Base-by-base conservation (phyloP, 345 rosid species). In the Noccaea bulbosa region DNA sequence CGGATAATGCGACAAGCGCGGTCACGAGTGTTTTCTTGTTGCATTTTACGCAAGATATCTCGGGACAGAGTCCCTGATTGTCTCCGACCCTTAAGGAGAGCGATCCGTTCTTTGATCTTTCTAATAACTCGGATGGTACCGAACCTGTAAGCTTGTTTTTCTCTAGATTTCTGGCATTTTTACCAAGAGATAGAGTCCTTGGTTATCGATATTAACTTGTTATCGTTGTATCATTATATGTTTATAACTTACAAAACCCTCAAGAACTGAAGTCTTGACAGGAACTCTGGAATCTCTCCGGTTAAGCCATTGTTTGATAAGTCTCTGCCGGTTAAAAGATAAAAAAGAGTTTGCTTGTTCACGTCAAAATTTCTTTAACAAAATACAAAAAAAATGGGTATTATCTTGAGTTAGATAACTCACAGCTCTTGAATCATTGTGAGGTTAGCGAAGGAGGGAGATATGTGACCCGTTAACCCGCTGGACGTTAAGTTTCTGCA, bases 191-290 rank as follows among this genome's bases (percentile, higher is more conserved):
- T 40, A 46, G 33, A 38, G 8, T 33, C 64, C 41, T 20, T 11
- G 27, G 0, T 22, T n/a, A 33, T 22, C 7, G 0, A 10, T 24
- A 48, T 27, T 4, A 27, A 4, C 7, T 7, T 15, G 8, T 27
- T 41, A 27, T 24, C 5, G 2, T 14, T 8, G 5, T 17, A 15
- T 6, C 0, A 0, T 27, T 58, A 9, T 41, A 11, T 53, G 17
- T n/a, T 6, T 12, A 41, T n/a, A 41, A 85, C 92, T 82, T 76
- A 87, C 88, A 89, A 68, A 60, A 71, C 11, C 63, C 63, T 85
- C 71, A 89, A 69, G 51, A 59, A 77, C 27, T 77, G 8, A 46
- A 87, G 14, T 11, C 20, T 43, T 6, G 87, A 70, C 1, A 89
- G 78, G 53, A 76, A 73, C 17, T 73, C 78, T 0, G 92, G 90